These are phyloP conservation scores for Ilyonectria sp. DNA, from an alignment of 2,329 filamentous ascomycete species.

Conservation along the genomic window DNA sequence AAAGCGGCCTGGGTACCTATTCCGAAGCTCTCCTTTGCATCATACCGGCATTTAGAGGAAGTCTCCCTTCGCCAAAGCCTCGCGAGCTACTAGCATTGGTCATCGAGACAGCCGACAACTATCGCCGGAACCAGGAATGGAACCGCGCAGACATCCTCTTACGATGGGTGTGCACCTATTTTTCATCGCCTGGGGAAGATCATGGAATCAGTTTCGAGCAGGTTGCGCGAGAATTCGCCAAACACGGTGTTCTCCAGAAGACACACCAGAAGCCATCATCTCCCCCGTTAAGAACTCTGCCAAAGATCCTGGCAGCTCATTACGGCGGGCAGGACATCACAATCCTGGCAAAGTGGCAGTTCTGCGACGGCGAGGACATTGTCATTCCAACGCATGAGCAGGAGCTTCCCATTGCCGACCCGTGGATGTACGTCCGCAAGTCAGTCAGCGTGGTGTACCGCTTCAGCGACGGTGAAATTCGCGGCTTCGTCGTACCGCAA, in stretches of 20 bases:
- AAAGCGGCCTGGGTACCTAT: conserved; percentile 26
- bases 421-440: conserved; percentile 2
- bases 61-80: not conserved
- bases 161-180: not conserved
- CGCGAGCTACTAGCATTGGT: not conserved
- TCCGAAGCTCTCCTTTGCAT: conserved; percentile 31
- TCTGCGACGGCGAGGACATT: conserved; percentile 3
- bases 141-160: not conserved
- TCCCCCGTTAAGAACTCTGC: not conserved
- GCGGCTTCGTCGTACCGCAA: not conserved
- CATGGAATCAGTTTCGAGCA: not conserved
- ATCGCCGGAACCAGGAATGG: not conserved
- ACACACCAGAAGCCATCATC: not conserved
- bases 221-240: not conserved
- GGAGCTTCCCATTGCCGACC: not conserved
- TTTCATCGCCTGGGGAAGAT: not conserved
- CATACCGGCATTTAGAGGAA: conserved; percentile 21
- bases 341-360: conserved; percentile 3
- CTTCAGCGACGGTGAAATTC: conserved; percentile 5
- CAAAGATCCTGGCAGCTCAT: conserved; percentile 7
- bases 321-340: conserved; percentile 6
- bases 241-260: not conserved
- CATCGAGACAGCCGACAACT: not conserved
- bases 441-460: conserved; percentile 8
- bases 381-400: not conserved